phyloP scores from a whole-genome alignment of 2,329 filamentous ascomycete genomes.

The Capronia americana region DNA sequence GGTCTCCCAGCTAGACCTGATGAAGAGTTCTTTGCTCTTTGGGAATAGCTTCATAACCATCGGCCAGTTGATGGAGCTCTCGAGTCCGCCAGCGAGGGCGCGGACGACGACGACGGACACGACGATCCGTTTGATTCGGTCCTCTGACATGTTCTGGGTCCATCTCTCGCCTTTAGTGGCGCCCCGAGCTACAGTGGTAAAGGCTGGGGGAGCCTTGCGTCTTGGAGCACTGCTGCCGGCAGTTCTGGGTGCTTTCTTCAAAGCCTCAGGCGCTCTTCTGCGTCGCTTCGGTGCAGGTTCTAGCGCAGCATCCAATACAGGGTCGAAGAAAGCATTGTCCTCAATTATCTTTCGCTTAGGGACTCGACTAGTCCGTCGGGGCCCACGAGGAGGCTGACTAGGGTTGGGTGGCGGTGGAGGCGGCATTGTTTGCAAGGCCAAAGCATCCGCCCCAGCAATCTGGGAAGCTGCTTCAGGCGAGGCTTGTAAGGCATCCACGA shows the following conservation, averaged over 20 bases:
- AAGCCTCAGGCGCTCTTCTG: constrained; percentile 7
- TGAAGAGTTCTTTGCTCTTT: constrained; percentile 46
- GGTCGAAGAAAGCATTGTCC: constrained; percentile 22
- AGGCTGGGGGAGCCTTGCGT: background rate
- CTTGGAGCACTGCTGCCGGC: background rate
- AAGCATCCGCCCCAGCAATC: constrained; percentile 11
- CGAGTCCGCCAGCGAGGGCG: constrained; percentile 52
- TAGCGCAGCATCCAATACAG: background rate
- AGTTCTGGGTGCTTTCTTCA: background rate
- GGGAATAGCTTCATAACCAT: constrained; percentile 53
- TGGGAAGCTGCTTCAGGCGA: constrained; percentile 17
- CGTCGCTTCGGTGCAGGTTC: constrained; percentile 25
- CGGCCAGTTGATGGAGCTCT: constrained; percentile 53
- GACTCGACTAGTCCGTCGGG: constrained; percentile 13
- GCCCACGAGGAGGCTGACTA: background rate
- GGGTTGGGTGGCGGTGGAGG: background rate
- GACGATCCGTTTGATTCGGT: constrained; percentile 46
- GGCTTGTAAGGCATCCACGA: constrained; percentile 23
- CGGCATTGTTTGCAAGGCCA: constrained; percentile 10
- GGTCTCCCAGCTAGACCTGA: constrained; percentile 48
- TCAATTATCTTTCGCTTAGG: constrained; percentile 27
- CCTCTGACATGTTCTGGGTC: constrained; percentile 27
- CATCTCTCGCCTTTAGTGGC: constrained; percentile 22
- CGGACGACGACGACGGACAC: constrained; percentile 54
- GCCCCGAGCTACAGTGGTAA: background rate